phyloP scores from a whole-genome alignment of 148 eudicot species.

The Polygonum maritimum region DNA sequence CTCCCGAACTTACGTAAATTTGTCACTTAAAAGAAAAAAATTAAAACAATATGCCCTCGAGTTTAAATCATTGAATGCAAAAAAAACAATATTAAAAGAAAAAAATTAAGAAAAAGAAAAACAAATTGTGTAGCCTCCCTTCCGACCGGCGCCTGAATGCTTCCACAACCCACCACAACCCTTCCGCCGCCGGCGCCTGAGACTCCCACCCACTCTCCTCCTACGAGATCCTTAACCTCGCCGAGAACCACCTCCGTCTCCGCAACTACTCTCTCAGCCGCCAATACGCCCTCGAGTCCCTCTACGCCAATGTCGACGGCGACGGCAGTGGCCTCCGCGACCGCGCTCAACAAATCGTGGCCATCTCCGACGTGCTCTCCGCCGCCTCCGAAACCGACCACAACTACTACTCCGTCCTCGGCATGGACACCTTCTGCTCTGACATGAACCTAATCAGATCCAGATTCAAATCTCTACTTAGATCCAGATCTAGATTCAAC shows the following conservation, averaged over 20 bases:
- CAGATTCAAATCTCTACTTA: slow-evolving; percentile 22
- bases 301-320: neutral
- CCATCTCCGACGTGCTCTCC: slow-evolving; percentile 30
- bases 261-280: slow-evolving; percentile 35
- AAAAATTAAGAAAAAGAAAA: too few relatives aligned
- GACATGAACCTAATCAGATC: slow-evolving; percentile 25
- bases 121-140: too few relatives aligned
- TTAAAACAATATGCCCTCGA: too few relatives aligned
- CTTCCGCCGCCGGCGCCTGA: too few relatives aligned
- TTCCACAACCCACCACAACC: too few relatives aligned
- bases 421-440: slow-evolving; percentile 22
- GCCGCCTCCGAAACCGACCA: slow-evolving; percentile 10
- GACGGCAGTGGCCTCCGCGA: too few relatives aligned
- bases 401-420: slow-evolving; percentile 44
- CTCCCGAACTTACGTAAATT: too few relatives aligned
- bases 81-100: too few relatives aligned
- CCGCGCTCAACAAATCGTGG: slow-evolving; percentile 9
- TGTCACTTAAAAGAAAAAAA: too few relatives aligned
- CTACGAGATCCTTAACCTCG: slow-evolving; percentile 22
- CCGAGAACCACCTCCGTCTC: slow-evolving; percentile 29
- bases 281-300: slow-evolving; percentile 33
- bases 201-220: slow-evolving; percentile 13
- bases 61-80: too few relatives aligned
- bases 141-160: too few relatives aligned
- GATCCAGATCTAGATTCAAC: too few relatives aligned